These are phyloP conservation scores for Neonectria faginata DNA, from an alignment of 2,329 filamentous ascomycete genomes.

Conservation along the genomic window DNA sequence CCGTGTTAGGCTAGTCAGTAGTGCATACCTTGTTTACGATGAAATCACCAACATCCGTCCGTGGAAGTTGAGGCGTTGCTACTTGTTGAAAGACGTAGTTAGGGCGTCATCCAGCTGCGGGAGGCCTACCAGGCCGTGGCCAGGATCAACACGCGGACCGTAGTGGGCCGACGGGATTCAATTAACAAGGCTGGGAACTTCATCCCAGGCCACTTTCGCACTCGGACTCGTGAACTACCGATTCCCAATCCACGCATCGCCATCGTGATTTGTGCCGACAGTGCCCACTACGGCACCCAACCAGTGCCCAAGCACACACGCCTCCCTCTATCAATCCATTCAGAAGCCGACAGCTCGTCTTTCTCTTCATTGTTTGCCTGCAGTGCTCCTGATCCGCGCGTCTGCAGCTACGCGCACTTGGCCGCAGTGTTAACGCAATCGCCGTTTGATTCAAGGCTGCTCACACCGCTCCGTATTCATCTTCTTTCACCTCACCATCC, in stretches of 20 bases:
- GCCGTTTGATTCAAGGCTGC: background rate
- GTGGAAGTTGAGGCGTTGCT: background rate
- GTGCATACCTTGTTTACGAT: background rate
- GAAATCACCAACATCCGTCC: background rate
- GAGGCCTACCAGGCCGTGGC: background rate
- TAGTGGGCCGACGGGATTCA: background rate
- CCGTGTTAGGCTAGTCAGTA: background rate
- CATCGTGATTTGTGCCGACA: background rate
- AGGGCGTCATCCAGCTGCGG: background rate
- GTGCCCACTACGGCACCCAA: background rate
- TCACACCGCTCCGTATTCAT: background rate
- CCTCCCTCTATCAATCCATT: background rate
- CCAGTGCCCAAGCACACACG: background rate
- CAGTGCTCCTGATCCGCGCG: background rate
- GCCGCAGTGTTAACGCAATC: background rate
- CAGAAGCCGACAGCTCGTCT: background rate
- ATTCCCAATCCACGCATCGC: no score
- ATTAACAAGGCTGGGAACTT: background rate
- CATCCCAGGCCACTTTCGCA: no score
- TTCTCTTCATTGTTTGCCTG: background rate
- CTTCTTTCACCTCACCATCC: background rate
- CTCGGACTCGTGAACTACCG: no score
- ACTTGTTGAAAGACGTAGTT: background rate
- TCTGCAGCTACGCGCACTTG: background rate
- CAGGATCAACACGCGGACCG: background rate